Percentiles rank a stretch among this genome's conserved stretches.
Evolutionary conservation across 495 filamentous ascomycete genomes (phyloP).

Genomic region (Podospora tetraspora): DNA sequence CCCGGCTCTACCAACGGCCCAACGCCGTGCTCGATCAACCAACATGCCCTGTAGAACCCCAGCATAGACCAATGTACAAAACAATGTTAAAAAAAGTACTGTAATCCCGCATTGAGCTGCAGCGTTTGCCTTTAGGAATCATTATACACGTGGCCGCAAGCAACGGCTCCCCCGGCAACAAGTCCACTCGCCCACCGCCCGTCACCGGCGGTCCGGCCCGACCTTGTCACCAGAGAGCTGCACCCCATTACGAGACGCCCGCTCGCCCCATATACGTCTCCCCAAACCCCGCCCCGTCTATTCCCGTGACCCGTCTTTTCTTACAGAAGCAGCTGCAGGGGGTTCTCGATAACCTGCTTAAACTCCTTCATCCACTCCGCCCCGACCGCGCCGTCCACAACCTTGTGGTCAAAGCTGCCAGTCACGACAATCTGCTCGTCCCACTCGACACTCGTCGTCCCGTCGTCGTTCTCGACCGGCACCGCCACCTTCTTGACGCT

Average conservation of each 20-base stretch:
- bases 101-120: conserved; percentile 23
- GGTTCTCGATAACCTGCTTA: conserved; percentile 97
- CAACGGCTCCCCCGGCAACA: not conserved
- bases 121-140: conserved; percentile 19
- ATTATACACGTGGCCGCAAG: conserved; percentile 21
- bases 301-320: conserved; percentile 4
- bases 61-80: conserved; percentile 30
- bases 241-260: conserved; percentile 8
- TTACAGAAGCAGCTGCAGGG: conserved; percentile 87
- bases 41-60: conserved; percentile 23
- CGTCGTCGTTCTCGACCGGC: conserved; percentile 78
- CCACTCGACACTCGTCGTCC: conserved; percentile 71
- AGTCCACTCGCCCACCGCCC: not conserved
- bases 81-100: conserved; percentile 20
- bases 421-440: conserved; percentile 96
- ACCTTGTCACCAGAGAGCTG: not conserved
- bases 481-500: conserved; percentile 92
- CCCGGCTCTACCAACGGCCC: conserved; percentile 4
- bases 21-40: conserved; percentile 31
- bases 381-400: conserved; percentile 82
- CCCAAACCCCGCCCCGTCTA: conserved; percentile 2
- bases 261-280: conserved; percentile 8
- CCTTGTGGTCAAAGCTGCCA: conserved; percentile 96
- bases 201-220: not conserved
- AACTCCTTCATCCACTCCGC: conserved; percentile 96